These are phyloP conservation scores for Botrytis porri DNA, from an alignment of 2,329 filamentous ascomycete genomes.

Conservation along the genomic window DNA sequence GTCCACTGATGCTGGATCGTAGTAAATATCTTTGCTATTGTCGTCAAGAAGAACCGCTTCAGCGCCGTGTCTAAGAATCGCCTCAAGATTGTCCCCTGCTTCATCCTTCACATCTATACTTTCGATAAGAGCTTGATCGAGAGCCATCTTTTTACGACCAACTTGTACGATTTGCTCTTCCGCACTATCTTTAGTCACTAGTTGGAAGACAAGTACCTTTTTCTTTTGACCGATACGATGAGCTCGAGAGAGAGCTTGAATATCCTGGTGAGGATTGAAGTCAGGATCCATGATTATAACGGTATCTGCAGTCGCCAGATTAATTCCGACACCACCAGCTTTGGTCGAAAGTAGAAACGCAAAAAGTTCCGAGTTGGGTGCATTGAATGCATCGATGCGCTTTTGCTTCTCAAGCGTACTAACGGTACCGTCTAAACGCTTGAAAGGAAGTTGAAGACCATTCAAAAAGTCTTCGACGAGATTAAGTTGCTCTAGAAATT, in stretches of 20 bases:
- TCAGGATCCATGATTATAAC: slow-evolving; percentile 76
- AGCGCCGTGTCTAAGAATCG: slow-evolving; percentile 83
- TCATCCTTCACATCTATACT: slow-evolving; percentile 84
- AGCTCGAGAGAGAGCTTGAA: slow-evolving; percentile 89
- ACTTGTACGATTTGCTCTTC: slow-evolving; percentile 98
- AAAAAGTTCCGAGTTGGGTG: slow-evolving; percentile 76
- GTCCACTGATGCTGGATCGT: slow-evolving; percentile 80
- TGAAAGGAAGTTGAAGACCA: slow-evolving; percentile 68
- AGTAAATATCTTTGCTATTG: slow-evolving; percentile 70
- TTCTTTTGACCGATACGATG: slow-evolving; percentile 96
- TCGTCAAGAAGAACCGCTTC: slow-evolving; percentile 80
- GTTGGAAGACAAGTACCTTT: slow-evolving; percentile 91
- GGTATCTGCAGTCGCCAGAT: slow-evolving; percentile 92
- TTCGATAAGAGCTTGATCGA: slow-evolving; percentile 93
- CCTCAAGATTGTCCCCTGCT: slow-evolving; percentile 75
- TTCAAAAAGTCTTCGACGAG: slow-evolving; percentile 89
- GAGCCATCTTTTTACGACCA: slow-evolving; percentile 90
- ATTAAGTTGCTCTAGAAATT: slow-evolving; percentile 85
- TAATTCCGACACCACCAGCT: slow-evolving; percentile 95
- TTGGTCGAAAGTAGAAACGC: slow-evolving; percentile 91
- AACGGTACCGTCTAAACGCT: slow-evolving; percentile 83
- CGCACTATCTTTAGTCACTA: slow-evolving; percentile 83
- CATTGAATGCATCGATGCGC: slow-evolving; percentile 91
- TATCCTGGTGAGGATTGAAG: slow-evolving; percentile 78
- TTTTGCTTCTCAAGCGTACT: slow-evolving; percentile 85